Conservation (phyloP, 2,329 filamentous ascomycete species). For the Pseudogymnoascus pannorum region DNA sequence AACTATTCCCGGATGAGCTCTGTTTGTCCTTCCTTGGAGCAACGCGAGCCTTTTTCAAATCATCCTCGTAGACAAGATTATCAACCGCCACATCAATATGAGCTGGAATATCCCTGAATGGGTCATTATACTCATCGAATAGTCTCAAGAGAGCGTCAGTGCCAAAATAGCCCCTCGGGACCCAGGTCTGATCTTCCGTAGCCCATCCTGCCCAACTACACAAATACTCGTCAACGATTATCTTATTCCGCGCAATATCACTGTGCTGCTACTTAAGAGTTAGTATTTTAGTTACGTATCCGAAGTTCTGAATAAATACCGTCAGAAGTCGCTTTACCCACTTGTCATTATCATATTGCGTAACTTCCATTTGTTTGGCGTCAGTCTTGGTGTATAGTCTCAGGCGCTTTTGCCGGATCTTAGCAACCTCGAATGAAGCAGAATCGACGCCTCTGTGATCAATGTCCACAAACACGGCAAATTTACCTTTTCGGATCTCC, state of each 20-base stretch:
- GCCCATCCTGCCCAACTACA: conserved; percentile 11
- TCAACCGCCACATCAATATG: not conserved
- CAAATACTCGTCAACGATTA: conserved; percentile 6
- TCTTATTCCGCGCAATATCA: not conserved
- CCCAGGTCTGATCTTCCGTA: conserved; percentile 6
- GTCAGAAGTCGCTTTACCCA: conserved; percentile 5
- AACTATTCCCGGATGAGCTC: not conserved
- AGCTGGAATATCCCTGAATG: not conserved
- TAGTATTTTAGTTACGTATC: not conserved
- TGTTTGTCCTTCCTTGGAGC: not conserved
- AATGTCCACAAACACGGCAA: conserved; percentile 4
- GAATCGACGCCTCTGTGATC: not conserved
- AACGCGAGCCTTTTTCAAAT: not conserved
- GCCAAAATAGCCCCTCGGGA: not conserved
- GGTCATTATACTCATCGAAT: not conserved
- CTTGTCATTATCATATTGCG: not conserved
- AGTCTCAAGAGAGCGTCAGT: not conserved
- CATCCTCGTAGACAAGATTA: not conserved
- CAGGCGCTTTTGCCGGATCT: conserved; percentile 10
- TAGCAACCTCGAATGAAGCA: conserved; percentile 7
- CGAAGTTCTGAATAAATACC: conserved; percentile 1
- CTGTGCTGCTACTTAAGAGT: not conserved
- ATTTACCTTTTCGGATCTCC: not conserved
- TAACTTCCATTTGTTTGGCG: not conserved
- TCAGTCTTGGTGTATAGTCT: not conserved